Evolutionary conservation across 2,329 filamentous ascomycete genomes (phyloP).

Genomic region (Thermothelomyces thermophilus): DNA sequence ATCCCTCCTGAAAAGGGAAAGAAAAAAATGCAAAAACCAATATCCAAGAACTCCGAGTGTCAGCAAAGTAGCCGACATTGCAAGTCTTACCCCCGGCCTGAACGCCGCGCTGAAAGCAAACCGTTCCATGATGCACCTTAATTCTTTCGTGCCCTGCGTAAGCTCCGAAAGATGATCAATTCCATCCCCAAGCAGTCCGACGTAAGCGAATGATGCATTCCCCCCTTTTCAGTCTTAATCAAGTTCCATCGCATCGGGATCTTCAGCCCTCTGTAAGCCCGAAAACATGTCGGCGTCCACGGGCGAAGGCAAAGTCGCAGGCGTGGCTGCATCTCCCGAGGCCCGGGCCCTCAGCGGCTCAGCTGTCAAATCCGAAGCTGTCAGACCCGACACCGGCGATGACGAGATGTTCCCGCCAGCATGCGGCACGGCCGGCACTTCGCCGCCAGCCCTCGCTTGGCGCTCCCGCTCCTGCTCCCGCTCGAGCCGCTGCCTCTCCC

Average conservation of each 20-base stretch:
- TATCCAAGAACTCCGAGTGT: not conserved
- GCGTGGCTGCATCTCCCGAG: not conserved
- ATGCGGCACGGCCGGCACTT: too few relatives aligned
- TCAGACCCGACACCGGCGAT: too few relatives aligned
- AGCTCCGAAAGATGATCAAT: not conserved
- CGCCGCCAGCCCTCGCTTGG: not conserved
- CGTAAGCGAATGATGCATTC: not conserved
- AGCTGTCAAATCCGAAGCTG: too few relatives aligned
- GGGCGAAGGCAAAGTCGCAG: too few relatives aligned
- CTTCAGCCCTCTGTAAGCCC: too few relatives aligned
- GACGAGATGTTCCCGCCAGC: too few relatives aligned
- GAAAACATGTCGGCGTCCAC: too few relatives aligned
- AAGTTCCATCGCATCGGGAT: slow-evolving; percentile 25
- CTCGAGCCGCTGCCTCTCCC: slow-evolving; percentile 48
- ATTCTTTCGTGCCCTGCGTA: not conserved
- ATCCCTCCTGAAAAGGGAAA: not conserved
- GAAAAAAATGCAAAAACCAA: not conserved
- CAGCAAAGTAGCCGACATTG: not conserved
- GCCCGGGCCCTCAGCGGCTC: not conserved
- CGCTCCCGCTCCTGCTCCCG: slow-evolving; percentile 11
- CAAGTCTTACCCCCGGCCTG: not conserved
- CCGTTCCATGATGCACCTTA: not conserved
- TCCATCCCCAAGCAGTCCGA: not conserved
- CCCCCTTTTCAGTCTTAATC: slow-evolving; percentile 13
- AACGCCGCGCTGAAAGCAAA: slow-evolving; percentile 13